Base-by-base conservation (phyloP, 2,329 filamentous ascomycete genomes). In the Ophiosphaerella narmari region DNA sequence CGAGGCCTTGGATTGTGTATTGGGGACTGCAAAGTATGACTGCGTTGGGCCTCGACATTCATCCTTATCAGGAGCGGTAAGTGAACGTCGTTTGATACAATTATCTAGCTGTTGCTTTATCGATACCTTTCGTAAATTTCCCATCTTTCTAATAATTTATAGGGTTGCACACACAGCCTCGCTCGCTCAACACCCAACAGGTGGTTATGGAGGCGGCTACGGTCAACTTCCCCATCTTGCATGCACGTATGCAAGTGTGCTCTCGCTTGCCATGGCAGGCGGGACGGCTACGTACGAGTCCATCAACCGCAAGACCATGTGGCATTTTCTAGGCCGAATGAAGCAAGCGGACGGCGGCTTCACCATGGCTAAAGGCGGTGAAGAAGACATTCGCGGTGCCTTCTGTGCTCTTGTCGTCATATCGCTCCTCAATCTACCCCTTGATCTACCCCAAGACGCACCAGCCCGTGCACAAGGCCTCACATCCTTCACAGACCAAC, bases 291-390 rank as follows among this genome's bases (percentile, higher is more conserved):
- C 85, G 36, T 89, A 91, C 68, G 82, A 86, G 52, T 77, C 90
- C 46, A 84, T 97, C 51, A 88, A 97, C 75, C 85, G 94, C 54
- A 85, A 85, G 68, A 80, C 85, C 42, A 88, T 97, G 86, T 97
- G 93, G 91, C 87, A 85, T 73, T 99, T 91, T 87, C 82, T 99
- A 14, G 90, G 89, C 57, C 80, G 80, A 34, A 80, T 97, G 70
- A 99, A 97, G 79, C 89, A 96, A 74, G 78, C 83, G 9, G 86
- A 90, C 69, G 94, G 94, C 43, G 91, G 91, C n/a, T 97, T 99
- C 71, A 86, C 87, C 63, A 89, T 99, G 79, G 87, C 86, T 43
- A 76, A 88, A 42, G 90, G 89, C 52, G 94, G 92, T 50, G 94
- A 99, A 76, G 88, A 94, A 74, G 94, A 99, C 73, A 89, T 97